Evolutionary conservation across 2,329 filamentous ascomycete species (phyloP), one percentile per base, ranked within the genome.

Genomic region (Aspergillus tamarii): DNA sequence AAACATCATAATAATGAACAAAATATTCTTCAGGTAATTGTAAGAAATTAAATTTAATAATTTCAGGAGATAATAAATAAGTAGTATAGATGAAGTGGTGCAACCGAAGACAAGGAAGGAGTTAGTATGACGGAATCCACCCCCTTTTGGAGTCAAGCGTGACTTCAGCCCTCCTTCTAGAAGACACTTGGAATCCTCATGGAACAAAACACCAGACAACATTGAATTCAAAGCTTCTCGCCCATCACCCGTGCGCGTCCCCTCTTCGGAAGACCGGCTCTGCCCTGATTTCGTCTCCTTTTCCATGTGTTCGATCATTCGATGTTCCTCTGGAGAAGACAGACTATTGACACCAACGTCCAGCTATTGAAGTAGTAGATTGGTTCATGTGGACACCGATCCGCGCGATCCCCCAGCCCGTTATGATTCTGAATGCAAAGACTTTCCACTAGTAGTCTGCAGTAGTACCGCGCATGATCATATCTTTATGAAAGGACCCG

Each of bases 161-260:
- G 19, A 16, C 30, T 19, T 26, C 52, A 32, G 30, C 19, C 7
- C 14, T 48, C 26, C 61, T 77, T 77, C 75, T 77, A 76, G 75
- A 77, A 77, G 69, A 71, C 70, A 63, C 66, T 66, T 77, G 70
- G 75, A 77, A 77, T 58, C 58, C 61, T 63, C 56, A 60, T 63
- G 50, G 61, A 64, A 55, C 52, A 39, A 14, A 36, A 41, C 39
- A 41, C 19, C 32, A 39, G 26, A 39, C 19, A 11, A 23, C 59
- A 46, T 48, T 56, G 52, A 50, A 64, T 67, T 63, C 39, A 69
- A 72, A 75, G 70, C 67, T 74, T 74, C 65, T 65, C 62, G 50
- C 64, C 58, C 60, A n/a, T 26, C 60, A 60, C 53, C 48, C 59
- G 56, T 61, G 60, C 59, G 58, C 60, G 36, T 36, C 26, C 26